Conservation (phyloP, 2,329 filamentous ascomycete genomes). For the Nigrograna mackinnonii region DNA sequence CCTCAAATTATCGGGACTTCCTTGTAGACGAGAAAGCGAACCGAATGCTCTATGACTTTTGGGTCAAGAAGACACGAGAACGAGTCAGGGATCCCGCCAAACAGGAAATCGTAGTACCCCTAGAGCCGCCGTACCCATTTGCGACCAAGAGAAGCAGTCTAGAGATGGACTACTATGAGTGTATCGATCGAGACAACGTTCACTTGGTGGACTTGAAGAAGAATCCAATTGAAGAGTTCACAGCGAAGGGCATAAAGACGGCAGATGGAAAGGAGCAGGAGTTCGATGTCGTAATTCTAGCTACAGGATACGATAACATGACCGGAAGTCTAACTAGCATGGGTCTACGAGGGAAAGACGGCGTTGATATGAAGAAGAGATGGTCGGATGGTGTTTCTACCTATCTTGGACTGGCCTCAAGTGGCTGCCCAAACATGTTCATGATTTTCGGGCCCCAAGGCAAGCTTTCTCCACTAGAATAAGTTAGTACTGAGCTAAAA, state of each 20-base stretch:
- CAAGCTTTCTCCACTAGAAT: not conserved
- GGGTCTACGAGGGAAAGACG: not conserved
- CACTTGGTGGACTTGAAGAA: conserved; percentile 43
- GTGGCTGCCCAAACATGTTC: conserved; percentile 6
- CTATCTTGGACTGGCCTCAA: not conserved
- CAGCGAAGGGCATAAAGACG: conserved; percentile 51
- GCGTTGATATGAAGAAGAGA: not conserved
- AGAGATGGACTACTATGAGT: conserved; percentile 35
- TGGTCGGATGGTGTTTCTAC: conserved; percentile 9
- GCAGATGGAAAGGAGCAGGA: conserved; percentile 45
- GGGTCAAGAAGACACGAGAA: conserved; percentile 35
- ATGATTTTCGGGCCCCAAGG: conserved; percentile 4
- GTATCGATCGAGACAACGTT: conserved; percentile 45
- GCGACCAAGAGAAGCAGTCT: conserved; percentile 1
- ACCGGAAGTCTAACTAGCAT: conserved; percentile 20
- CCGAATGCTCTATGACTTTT: conserved; percentile 42
- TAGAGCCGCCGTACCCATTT: conserved; percentile 19
- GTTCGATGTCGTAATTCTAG: conserved; percentile 55
- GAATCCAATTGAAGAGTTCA: conserved; percentile 46
- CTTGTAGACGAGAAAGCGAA: conserved; percentile 36
- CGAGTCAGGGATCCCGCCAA: conserved; percentile 40
- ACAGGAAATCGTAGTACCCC: conserved; percentile 40
- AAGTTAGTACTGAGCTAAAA: not conserved
- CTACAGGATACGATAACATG: conserved; percentile 43
- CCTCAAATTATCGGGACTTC: conserved; percentile 35